Evolutionary conservation across 345 rosid genomes (phyloP).

Genomic region (Raphanus raphanistrum): DNA sequence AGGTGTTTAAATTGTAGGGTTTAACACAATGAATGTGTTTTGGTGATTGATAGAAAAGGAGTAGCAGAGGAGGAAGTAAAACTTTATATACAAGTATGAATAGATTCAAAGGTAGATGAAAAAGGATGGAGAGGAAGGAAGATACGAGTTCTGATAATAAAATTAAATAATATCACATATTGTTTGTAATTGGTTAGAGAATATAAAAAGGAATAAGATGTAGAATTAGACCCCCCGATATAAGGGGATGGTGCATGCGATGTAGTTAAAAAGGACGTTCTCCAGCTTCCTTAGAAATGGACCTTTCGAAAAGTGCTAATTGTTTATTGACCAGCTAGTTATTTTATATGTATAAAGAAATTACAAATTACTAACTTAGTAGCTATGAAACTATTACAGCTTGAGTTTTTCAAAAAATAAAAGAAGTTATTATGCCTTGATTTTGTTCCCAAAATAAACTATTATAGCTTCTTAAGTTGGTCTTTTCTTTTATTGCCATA

Average conservation of each 20-base stretch:
- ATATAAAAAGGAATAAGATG: conserved; percentile 44
- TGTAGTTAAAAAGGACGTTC: conserved; percentile 47
- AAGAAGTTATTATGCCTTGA: background rate
- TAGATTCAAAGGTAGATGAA: conserved; percentile 39
- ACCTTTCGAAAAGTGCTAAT: conserved; percentile 35
- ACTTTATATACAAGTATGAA: conserved; percentile 36
- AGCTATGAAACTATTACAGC: background rate
- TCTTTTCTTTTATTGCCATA: background rate
- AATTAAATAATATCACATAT: background rate
- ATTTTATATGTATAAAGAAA: background rate
- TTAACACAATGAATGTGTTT: conserved; percentile 29
- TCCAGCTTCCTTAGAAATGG: conserved; percentile 40
- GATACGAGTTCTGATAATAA: conserved; percentile 2
- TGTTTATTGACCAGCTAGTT: conserved; percentile 18
- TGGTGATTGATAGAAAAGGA: conserved; percentile 40
- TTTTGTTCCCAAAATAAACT: background rate
- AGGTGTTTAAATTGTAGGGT: background rate
- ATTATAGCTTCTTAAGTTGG: background rate
- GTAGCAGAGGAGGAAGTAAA: conserved; percentile 36
- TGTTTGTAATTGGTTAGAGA: conserved; percentile 13
- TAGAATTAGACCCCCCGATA: conserved; percentile 38
- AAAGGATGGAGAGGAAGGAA: conserved; percentile 46
- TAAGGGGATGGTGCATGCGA: conserved; percentile 43
- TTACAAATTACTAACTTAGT: background rate
- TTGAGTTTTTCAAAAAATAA: background rate